Conservation (phyloP, 306 rosid species). For the Datisca glomerata region DNA sequence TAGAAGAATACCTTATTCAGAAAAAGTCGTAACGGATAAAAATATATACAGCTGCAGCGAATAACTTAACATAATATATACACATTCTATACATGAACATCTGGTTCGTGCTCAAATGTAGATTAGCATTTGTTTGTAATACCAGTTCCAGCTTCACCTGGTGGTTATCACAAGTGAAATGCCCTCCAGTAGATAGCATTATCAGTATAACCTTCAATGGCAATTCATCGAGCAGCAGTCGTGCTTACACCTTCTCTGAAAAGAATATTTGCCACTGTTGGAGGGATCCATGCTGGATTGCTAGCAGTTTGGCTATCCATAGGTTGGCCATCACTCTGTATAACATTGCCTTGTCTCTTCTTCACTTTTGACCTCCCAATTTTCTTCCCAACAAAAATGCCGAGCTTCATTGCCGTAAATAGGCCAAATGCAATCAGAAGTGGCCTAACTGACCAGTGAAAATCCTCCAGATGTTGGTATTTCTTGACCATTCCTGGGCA, state of each 20-base stretch:
- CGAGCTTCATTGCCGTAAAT: slow-evolving; percentile 61
- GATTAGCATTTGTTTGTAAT: background rate
- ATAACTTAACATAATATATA: no score
- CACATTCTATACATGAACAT: no score
- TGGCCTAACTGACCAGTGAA: slow-evolving; percentile 86
- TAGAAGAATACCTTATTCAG: no score
- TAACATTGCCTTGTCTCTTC: slow-evolving; percentile 22
- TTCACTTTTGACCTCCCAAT: slow-evolving; percentile 32
- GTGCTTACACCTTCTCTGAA: slow-evolving; percentile 43
- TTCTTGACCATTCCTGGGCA: slow-evolving; percentile 62
- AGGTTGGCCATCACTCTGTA: slow-evolving; percentile 25
- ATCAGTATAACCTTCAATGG: no score
- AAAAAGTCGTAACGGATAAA: no score
- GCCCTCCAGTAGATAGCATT: no score
- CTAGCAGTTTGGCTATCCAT: slow-evolving; percentile 36
- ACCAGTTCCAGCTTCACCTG: no score
- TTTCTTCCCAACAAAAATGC: slow-evolving; percentile 44
- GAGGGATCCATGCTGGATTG: slow-evolving; percentile 56
- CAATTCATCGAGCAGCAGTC: slow-evolving; percentile 15
- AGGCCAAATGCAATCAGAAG: slow-evolving; percentile 55
- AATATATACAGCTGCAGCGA: no score
- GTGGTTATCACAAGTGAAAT: background rate
- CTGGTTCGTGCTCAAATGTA: background rate
- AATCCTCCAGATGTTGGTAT: slow-evolving; percentile 85
- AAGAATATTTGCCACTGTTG: slow-evolving; percentile 46